Evolutionary conservation across 148 eudicot genomes (phyloP).

Genomic region (Silene uniflora): DNA sequence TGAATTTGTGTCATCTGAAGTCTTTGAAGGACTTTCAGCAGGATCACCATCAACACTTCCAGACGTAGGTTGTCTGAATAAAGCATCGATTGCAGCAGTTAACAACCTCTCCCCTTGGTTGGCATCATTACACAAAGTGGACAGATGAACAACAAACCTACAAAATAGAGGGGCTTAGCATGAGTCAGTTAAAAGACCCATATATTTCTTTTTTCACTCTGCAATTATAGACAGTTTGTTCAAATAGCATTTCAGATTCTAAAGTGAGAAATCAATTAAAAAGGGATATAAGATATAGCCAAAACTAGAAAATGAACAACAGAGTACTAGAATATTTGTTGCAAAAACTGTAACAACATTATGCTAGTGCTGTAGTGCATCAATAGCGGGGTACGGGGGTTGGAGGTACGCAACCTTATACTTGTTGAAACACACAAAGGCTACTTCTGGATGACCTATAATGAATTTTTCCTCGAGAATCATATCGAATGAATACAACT

Average conservation of each 20-base stretch:
- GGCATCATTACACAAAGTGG: slow-evolving; percentile 61
- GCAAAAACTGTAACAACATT: too few species aligned
- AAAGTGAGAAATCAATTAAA: neutral
- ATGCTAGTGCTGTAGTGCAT: too few species aligned
- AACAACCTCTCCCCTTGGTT: slow-evolving; percentile 58
- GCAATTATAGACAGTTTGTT: slow-evolving; percentile 3
- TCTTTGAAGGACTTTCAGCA: slow-evolving; percentile 32
- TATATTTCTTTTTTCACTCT: neutral
- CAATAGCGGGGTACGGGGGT: too few species aligned
- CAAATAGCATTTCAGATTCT: neutral
- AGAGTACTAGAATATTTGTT: neutral
- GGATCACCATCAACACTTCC: slow-evolving; percentile 32
- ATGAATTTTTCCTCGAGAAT: too few species aligned
- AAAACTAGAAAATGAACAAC: neutral
- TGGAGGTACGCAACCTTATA: too few species aligned
- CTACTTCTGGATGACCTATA: too few species aligned
- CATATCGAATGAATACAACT: too few species aligned
- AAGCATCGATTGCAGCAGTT: slow-evolving; percentile 49
- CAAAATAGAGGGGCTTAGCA: slow-evolving; percentile 18
- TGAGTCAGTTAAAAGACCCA: slow-evolving; percentile 3
- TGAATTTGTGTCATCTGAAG: slow-evolving; percentile 22
- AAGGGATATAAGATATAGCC: neutral
- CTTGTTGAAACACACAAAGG: too few species aligned
- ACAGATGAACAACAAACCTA: slow-evolving; percentile 83
- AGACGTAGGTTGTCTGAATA: slow-evolving; percentile 40